phyloP scores from a whole-genome alignment of 768 basidiomycete genomes.

The Sarcodon aspratus region DNA sequence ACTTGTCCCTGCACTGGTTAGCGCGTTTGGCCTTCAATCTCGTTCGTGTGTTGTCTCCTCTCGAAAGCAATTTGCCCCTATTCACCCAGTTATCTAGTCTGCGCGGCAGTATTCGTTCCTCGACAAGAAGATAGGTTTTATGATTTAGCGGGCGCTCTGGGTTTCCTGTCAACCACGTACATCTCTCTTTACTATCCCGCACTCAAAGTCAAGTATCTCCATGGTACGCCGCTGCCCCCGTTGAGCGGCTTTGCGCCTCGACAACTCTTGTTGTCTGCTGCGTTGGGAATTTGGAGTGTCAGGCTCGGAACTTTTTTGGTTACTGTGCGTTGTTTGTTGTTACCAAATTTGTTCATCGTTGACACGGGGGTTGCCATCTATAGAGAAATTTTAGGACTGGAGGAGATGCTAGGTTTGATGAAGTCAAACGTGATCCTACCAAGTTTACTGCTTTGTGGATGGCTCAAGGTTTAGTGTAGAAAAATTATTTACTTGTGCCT shows the following conservation, averaged over 20 bases:
- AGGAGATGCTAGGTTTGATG: slow-evolving; percentile 56
- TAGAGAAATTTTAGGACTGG: slow-evolving; percentile 40
- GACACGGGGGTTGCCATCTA: neutral
- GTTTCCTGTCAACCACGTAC: slow-evolving; percentile 52
- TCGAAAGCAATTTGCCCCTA: neutral
- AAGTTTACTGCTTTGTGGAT: slow-evolving; percentile 53
- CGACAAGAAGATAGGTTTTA: slow-evolving; percentile 54
- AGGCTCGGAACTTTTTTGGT: slow-evolving; percentile 55
- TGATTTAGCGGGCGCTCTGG: slow-evolving; percentile 53
- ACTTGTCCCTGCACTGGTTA: slow-evolving; percentile 35
- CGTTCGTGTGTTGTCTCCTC: slow-evolving; percentile 17
- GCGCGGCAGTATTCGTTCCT: slow-evolving; percentile 54
- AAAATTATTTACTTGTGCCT: no score
- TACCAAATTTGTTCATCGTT: neutral
- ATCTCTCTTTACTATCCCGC: slow-evolving; percentile 54
- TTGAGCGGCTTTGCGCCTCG: slow-evolving; percentile 43
- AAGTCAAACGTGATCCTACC: slow-evolving; percentile 35
- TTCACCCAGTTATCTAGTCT: slow-evolving; percentile 22
- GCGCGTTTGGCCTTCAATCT: slow-evolving; percentile 41
- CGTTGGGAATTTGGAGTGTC: slow-evolving; percentile 46
- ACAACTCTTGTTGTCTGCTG: slow-evolving; percentile 46
- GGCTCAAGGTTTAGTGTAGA: slow-evolving; percentile 31
- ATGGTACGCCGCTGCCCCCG: slow-evolving; percentile 27
- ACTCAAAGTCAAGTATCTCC: slow-evolving; percentile 36
- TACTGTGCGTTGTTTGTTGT: slow-evolving; percentile 22